A percentile compares a stretch with the other conserved stretches of the same genome.
phyloP scores from a whole-genome alignment of 768 basidiomycete species.

The Calvatia gigantea region DNA sequence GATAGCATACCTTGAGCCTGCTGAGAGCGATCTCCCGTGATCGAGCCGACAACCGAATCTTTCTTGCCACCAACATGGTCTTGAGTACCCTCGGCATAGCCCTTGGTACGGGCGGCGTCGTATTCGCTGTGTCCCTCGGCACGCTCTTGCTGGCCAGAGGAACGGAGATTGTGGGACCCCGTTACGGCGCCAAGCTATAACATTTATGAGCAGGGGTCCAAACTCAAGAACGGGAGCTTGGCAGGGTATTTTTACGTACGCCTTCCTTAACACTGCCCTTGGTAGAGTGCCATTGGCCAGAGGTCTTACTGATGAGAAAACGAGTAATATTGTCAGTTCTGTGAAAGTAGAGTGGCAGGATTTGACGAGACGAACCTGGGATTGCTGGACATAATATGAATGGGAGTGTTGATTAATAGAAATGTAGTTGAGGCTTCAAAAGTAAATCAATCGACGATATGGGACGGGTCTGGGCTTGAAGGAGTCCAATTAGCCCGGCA shows the following conservation, averaged over 20 bases:
- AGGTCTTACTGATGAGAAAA: slow-evolving; percentile 27
- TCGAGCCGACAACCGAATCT: slow-evolving; percentile 40
- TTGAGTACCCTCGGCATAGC: slow-evolving; percentile 40
- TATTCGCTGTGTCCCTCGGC: slow-evolving; percentile 41
- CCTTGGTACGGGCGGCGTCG: slow-evolving; percentile 42
- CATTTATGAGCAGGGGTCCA: background rate
- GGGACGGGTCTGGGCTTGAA: too few species aligned
- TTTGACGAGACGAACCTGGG: slow-evolving; percentile 11
- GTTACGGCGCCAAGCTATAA: slow-evolving; percentile 34
- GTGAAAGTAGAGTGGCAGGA: background rate
- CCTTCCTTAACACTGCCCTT: slow-evolving; percentile 34
- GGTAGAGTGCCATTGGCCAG: slow-evolving; percentile 34
- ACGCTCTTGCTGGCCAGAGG: slow-evolving; percentile 46
- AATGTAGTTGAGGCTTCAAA: too few species aligned
- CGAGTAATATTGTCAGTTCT: background rate
- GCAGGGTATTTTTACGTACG: slow-evolving; percentile 20
- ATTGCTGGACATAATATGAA: slow-evolving; percentile 9
- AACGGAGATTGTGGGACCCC: slow-evolving; percentile 38
- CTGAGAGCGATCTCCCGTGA: slow-evolving; percentile 44
- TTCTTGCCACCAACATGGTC: slow-evolving; percentile 43
- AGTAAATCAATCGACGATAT: too few species aligned
- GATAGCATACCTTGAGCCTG: slow-evolving; percentile 32
- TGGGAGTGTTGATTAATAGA: background rate
- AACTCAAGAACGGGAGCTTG: background rate
- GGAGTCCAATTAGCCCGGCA: too few species aligned